Percentiles rank a stretch among this genome's conserved stretches.
phyloP scores from a whole-genome alignment of 176 grass and related monocot genomes.

The Aegilops longissima region DNA sequence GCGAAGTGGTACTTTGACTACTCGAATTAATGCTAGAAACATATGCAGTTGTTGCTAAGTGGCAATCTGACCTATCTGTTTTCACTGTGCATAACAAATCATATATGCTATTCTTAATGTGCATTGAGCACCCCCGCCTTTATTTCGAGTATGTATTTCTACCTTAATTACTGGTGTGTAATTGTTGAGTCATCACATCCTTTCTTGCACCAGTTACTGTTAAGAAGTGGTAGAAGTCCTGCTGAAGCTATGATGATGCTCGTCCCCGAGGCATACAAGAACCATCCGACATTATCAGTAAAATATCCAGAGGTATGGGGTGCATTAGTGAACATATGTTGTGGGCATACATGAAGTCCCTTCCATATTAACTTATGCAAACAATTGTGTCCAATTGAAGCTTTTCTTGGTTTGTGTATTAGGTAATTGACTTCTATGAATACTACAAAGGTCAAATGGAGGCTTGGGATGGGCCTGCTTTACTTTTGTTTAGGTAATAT shows the following conservation, averaged over 20 bases:
- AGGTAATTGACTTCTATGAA: constrained; percentile 97
- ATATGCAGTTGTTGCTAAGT: not conserved
- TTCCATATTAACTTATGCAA: constrained; percentile 23
- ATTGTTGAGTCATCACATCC: constrained; percentile 24
- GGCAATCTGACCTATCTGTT: not conserved
- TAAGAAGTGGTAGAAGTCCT: constrained; percentile 93
- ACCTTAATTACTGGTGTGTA: constrained; percentile 19
- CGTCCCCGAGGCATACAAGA: constrained; percentile 98
- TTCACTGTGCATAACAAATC: not conserved
- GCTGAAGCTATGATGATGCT: constrained; percentile 98
- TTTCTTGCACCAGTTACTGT: constrained; percentile 68
- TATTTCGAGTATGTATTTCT: not conserved
- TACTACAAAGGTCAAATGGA: constrained; percentile 99
- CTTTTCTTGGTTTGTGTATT: constrained; percentile 44
- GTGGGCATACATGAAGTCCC: constrained; percentile 1
- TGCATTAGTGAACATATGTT: constrained; percentile 10
- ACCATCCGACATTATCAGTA: constrained; percentile 92
- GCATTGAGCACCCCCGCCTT: not conserved
- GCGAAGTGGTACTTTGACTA: not conserved
- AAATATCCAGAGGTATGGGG: constrained; percentile 94
- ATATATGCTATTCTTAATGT: constrained; percentile 4
- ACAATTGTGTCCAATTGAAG: constrained; percentile 24
- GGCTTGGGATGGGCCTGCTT: constrained; percentile 97
- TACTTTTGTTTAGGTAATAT: constrained; percentile 97
- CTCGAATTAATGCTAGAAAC: not conserved